phyloP scores from a whole-genome alignment of 495 filamentous ascomycete species.

The Sordaria brevicollis region DNA sequence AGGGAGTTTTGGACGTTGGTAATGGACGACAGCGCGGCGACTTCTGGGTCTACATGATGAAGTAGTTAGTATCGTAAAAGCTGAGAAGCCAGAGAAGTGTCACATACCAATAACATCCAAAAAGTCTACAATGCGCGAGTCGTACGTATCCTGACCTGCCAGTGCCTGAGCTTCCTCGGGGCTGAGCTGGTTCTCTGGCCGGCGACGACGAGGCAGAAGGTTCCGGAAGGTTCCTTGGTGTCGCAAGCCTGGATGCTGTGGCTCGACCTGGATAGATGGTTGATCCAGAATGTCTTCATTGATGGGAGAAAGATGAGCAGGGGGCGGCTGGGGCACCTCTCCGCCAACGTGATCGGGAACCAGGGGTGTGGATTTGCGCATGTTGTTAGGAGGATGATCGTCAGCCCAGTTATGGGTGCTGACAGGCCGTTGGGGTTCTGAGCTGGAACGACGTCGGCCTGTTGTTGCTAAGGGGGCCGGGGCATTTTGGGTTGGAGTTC shows the following conservation, averaged over 20 bases:
- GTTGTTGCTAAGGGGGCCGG: background rate
- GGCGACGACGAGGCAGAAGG: slow-evolving; percentile 1
- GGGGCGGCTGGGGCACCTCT: background rate
- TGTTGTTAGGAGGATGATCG: background rate
- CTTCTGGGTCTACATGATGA: slow-evolving; percentile 53
- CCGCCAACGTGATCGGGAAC: background rate
- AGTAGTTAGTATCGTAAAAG: background rate
- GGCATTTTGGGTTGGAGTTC: background rate
- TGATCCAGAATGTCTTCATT: background rate
- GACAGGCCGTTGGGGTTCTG: slow-evolving; percentile 6
- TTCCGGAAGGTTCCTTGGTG: background rate
- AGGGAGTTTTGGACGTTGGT: slow-evolving; percentile 75
- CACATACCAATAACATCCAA: slow-evolving; percentile 60
- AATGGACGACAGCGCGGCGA: slow-evolving; percentile 60
- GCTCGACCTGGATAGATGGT: background rate
- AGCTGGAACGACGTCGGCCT: slow-evolving; percentile 8
- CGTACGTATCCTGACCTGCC: slow-evolving; percentile 28
- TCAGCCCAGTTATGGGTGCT: background rate
- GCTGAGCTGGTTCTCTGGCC: background rate
- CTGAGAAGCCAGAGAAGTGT: background rate
- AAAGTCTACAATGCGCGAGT: slow-evolving; percentile 53
- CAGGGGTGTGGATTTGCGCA: background rate
- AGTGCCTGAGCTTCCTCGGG: slow-evolving; percentile 8
- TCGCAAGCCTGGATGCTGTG: background rate
- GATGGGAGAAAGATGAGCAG: background rate